Base-by-base conservation (phyloP, 768 basidiomycete genomes). In the Termitomyces eurrhizus region DNA sequence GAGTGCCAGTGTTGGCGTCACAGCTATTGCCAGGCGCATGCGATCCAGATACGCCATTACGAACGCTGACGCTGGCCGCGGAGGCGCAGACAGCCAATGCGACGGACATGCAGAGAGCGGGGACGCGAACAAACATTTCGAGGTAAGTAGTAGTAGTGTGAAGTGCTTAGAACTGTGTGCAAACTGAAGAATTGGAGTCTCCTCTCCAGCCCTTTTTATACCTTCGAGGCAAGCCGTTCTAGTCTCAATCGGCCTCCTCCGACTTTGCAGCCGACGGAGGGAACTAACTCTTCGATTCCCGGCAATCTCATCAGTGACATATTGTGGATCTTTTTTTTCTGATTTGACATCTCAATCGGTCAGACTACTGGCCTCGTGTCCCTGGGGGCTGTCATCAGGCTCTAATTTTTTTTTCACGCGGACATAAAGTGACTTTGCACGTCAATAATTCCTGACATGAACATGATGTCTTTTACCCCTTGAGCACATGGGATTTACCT, bases 61-160 rank as follows among this genome's bases (percentile, higher is more conserved):
- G 62, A 39, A 45, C 56, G 29, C 21, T 24, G 45, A 63, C 60
- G 32, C n/a, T 63, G 24, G 62, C 59, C 39, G 52, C 59, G 48
- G 60, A 61, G 26, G 62, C 62, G 39, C 59, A 63, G 62, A 65
- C 54, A 37, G 62, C 62, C 53, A 65, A 52, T 52, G 55, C 21
- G 39, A 64, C 33, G 57, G 58, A 42, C 46, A 63, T 58, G 58
- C 53, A 63, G 39, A 63, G 52, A 21, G 59, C 51, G 41, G 56
- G 39, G 42, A 59, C 16, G 37, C 65, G 65, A 63, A 51, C 54
- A 33, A 61, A 61, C 65, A 65, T 65, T 36, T n/a, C n/a, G 41
- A 51, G 32, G 16, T 33, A 11, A 51, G 18, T 51, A 32, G 29
- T 13, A 56, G 57, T 24, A 16, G 42, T 58, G 54, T 58, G 48